These are phyloP conservation scores for Plasmodium chabaudi DNA, from an alignment of 169 alveolate species.

Conservation along the genomic window DNA sequence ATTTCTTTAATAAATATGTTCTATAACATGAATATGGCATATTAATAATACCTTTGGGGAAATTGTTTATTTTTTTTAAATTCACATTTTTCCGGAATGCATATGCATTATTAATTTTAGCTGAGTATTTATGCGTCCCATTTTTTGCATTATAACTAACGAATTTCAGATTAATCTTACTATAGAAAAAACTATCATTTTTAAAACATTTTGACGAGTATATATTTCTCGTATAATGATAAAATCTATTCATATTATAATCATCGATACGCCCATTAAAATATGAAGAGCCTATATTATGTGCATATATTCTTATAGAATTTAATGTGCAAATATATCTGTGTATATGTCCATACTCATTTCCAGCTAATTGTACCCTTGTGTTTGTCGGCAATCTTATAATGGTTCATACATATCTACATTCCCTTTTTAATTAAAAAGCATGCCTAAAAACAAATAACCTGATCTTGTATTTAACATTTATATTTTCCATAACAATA, in stretches of 20 bases:
- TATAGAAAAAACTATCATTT: constrained; percentile 4
- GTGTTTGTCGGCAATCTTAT: no score
- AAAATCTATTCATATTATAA: constrained; percentile 17
- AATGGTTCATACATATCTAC: no score
- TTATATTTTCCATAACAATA: no score
- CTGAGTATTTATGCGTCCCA: background rate
- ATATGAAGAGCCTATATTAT: no score
- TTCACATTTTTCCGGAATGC: background rate
- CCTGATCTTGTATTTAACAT: no score
- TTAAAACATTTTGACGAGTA: constrained; percentile 14
- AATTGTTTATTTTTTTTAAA: constrained; percentile 13
- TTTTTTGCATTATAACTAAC: constrained; percentile 6
- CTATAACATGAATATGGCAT: background rate
- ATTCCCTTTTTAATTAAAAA: no score
- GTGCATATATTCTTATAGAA: background rate
- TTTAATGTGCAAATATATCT: no score
- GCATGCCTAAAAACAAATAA: no score
- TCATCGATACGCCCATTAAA: background rate
- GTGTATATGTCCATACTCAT: no score
- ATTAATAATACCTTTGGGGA: background rate
- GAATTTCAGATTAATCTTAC: constrained; percentile 14
- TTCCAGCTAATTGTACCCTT: no score
- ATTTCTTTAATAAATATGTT: constrained; percentile 4
- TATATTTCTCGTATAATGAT: constrained; percentile 7
- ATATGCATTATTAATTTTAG: background rate